phyloP scores from a whole-genome alignment of 495 filamentous ascomycete genomes.

The Parachaetomium inaequale region DNA sequence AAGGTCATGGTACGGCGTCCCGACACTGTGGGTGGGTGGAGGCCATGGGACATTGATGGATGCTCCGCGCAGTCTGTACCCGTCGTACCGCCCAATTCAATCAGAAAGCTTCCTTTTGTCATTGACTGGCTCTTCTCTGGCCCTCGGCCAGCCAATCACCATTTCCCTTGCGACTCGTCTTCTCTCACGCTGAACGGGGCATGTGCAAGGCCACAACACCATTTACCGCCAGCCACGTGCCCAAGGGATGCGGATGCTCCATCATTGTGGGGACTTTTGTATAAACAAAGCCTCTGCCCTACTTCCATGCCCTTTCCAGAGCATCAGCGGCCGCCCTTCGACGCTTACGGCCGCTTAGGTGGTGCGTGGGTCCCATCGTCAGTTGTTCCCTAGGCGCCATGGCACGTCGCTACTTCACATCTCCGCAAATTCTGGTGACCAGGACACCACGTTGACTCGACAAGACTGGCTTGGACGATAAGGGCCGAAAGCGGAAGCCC shows the following conservation, averaged over 20 bases:
- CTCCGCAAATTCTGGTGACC: not conserved
- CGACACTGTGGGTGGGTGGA: conserved; percentile 17
- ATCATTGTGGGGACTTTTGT: conserved; percentile 18
- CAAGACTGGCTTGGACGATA: conserved; percentile 4
- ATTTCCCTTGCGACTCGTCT: not conserved
- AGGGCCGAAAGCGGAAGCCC: conserved; percentile 1
- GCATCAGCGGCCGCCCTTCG: not conserved
- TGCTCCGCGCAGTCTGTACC: conserved; percentile 18
- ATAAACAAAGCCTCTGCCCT: conserved; percentile 25
- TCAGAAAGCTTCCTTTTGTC: conserved; percentile 24
- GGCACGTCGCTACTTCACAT: not conserved
- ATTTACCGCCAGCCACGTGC: conserved; percentile 34
- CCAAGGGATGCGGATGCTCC: conserved; percentile 21
- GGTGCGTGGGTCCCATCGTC: not conserved
- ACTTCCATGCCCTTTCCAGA: not conserved
- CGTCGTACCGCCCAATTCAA: conserved; percentile 23
- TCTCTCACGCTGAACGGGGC: not conserved
- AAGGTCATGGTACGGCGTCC: conserved; percentile 8
- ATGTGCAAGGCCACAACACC: conserved; percentile 15
- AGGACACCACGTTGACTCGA: not conserved
- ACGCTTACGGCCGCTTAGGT: not conserved
- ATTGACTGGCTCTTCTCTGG: conserved; percentile 24
- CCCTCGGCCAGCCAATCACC: conserved; percentile 21
- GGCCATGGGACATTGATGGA: conserved; percentile 20
- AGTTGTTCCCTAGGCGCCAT: not conserved